These are phyloP conservation scores for Diaporthe citrichinensis DNA, from an alignment of 2,329 filamentous ascomycete species.

Conservation along the genomic window DNA sequence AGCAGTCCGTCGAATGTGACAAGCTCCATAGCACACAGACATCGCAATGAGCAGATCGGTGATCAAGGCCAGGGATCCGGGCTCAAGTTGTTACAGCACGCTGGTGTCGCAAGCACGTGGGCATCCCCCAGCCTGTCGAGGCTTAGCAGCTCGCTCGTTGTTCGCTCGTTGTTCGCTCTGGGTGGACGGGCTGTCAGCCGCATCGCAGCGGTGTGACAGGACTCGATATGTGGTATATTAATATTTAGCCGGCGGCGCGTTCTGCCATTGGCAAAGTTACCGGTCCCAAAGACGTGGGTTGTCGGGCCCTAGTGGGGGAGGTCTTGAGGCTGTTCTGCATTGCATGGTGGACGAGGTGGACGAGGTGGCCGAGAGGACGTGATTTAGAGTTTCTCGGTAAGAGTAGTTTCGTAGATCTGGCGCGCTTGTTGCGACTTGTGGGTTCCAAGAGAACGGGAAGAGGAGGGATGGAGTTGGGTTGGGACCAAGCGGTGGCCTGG, in stretches of 20 bases:
- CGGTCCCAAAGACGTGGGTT: slow-evolving; percentile 10
- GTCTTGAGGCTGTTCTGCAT: neutral
- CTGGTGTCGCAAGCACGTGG: slow-evolving; percentile 15
- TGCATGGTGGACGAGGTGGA: neutral
- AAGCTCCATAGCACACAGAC: slow-evolving; percentile 21
- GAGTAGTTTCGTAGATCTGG: slow-evolving; percentile 43
- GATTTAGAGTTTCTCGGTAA: slow-evolving; percentile 43
- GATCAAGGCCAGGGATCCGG: slow-evolving; percentile 1
- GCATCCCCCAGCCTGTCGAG: slow-evolving; percentile 18
- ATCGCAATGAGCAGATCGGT: neutral
- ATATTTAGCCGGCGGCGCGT: slow-evolving; percentile 13
- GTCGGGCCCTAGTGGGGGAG: slow-evolving; percentile 25
- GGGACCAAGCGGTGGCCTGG: slow-evolving; percentile 41
- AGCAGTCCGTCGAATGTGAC: neutral
- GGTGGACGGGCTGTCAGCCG: slow-evolving; percentile 18
- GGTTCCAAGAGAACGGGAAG: slow-evolving; percentile 38
- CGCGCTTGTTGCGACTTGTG: slow-evolving; percentile 35
- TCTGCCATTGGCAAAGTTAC: neutral
- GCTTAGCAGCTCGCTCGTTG: slow-evolving; percentile 6
- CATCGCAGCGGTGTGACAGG: slow-evolving; percentile 25
- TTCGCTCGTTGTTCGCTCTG: neutral
- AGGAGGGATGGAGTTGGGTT: slow-evolving; percentile 32
- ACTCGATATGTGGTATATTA: slow-evolving; percentile 22
- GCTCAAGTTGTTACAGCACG: neutral
- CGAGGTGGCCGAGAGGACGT: slow-evolving; percentile 30